Base-by-base conservation (phyloP, 164 flowering plant genomes). In the Stephania yunnanensis region DNA sequence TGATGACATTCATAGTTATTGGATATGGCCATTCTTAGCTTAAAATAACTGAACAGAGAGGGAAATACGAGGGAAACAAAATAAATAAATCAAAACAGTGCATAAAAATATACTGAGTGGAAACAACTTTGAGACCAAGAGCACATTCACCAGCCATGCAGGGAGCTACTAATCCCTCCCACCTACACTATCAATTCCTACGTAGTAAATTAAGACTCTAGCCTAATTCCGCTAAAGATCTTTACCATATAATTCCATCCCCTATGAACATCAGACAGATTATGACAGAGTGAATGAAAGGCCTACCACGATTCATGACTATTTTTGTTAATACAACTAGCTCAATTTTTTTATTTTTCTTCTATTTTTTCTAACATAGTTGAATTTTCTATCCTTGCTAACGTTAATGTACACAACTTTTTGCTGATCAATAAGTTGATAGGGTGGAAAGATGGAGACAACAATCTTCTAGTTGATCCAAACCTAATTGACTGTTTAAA, bases 361-460 rank as follows among this genome's bases (percentile, higher is more conserved):
- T 50, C 10, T 58, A 58, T 58, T 15, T 58, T 15, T 58, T 4
- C 19, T 5, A 15, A 61, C 7, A 61, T 61, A 61, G 19, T 19
- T 58, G 22, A 58, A 15, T 13, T 0, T 61, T 10, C 55, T 10
- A 15, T 50, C 55, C 3, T 8, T 50, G 55, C 55, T 50, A 50
- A 50, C 15, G 1, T 10, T 10, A 11, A 50, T 50, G 11, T 10
- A 50, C 12, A 52, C 1, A 8, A 17, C 15, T 53, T 19, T 10
- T 30, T 65, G 15, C 63, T 50, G 67, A 69, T 74, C 71, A 72
- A 70, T 84, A 82, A 95, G 97, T 77, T 93, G 81, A 90, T 93
- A 78, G 95, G 85, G 30, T 86, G 91, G 94, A 95, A 95, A 81
- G 95, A 88, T 64, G 91, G 94, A 74, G 86, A 81, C 45, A 79